A percentile compares a stretch with the other conserved stretches of the same genome.
Conservation (phyloP, 2,329 filamentous ascomycete genomes). For the Daldinia sp. region DNA sequence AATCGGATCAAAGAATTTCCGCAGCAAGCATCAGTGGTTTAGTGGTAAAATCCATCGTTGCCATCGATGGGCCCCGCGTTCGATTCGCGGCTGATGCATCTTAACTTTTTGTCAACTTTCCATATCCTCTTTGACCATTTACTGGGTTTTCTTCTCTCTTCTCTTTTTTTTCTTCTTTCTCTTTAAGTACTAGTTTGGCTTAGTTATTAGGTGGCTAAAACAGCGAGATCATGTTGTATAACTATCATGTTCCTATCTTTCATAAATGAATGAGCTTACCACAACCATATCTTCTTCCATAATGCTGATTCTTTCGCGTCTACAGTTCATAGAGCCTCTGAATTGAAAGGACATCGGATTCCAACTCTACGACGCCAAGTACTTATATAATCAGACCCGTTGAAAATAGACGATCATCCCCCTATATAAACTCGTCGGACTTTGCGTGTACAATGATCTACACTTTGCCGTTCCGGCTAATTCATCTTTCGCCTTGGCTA, state of each 20-base stretch:
- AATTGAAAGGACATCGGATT: not conserved
- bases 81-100: slow-evolving; percentile 59
- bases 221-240: not conserved
- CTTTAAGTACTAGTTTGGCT: no score
- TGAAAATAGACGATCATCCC: slow-evolving; percentile 3
- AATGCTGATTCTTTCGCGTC: not conserved
- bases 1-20: not conserved
- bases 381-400: slow-evolving; percentile 1
- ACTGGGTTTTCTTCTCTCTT: not conserved
- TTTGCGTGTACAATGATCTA: slow-evolving; percentile 29
- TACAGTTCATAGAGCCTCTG: no score
- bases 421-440: slow-evolving; percentile 7
- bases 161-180: no score
- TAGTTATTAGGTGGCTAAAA: not conserved
- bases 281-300: no score
- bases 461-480: slow-evolving; percentile 45
- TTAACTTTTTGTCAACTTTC: not conserved
- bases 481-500: slow-evolving; percentile 34
- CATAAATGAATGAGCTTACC: no score
- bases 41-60: slow-evolving; percentile 67
- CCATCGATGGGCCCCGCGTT: slow-evolving; percentile 65
- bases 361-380: not conserved
- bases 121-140: not conserved
- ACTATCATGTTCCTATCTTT: no score
- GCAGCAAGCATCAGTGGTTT: slow-evolving; percentile 58